Conservation (phyloP, 805 yeast genomes). For the Blastobotrys parvus region DNA sequence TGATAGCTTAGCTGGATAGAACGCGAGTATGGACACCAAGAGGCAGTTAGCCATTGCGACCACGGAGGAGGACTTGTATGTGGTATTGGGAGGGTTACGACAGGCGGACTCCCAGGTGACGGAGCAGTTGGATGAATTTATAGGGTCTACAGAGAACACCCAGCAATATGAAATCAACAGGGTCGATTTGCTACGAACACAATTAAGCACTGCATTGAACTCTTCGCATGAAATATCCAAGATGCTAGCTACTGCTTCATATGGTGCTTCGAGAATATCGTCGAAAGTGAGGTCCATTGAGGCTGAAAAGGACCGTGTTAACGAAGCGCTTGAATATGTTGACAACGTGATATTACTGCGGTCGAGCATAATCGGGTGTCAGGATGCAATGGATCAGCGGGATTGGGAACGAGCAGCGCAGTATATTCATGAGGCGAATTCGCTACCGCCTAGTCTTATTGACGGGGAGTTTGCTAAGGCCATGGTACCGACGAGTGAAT, state of each 20-base stretch:
- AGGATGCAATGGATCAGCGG: constrained; percentile 56
- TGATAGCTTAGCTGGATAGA: too few relatives aligned
- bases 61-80: neutral
- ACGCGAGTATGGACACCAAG: neutral
- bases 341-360: constrained; percentile 58
- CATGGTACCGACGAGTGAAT: constrained; percentile 78
- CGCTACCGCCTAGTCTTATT: constrained; percentile 45
- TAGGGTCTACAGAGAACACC: constrained; percentile 3
- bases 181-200: constrained; percentile 23
- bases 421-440: constrained; percentile 46
- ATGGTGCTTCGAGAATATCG: constrained; percentile 58
- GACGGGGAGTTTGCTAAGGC: constrained; percentile 65
- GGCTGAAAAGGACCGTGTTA: constrained; percentile 57
- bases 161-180: constrained; percentile 19
- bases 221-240: constrained; percentile 50
- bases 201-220: constrained; percentile 20
- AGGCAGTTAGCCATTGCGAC: neutral
- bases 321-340: constrained; percentile 55
- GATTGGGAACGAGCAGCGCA: constrained; percentile 76
- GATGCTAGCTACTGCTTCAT: constrained; percentile 52
- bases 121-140: constrained; percentile 6
- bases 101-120: neutral
- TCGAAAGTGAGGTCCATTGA: constrained; percentile 62
- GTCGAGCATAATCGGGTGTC: constrained; percentile 53
- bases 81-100: neutral